Conservation (phyloP, 192 early-diverging fungal genomes). For the Umbelopsis vinacea region DNA sequence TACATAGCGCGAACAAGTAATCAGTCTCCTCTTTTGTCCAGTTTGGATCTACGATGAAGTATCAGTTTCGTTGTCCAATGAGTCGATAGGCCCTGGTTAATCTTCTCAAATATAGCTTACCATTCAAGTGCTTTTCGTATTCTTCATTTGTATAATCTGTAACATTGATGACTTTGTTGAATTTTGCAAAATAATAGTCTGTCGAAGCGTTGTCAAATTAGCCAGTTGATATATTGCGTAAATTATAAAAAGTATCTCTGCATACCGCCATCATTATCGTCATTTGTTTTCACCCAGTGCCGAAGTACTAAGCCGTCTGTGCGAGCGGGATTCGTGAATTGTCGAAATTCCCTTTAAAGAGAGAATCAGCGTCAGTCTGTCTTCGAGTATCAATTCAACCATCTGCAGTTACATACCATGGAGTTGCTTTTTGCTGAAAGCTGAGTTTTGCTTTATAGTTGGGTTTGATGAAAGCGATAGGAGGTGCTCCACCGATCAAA, state of each 20-base stretch:
- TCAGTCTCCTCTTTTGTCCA: slow-evolving; percentile 90
- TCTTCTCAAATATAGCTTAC: slow-evolving; percentile 27
- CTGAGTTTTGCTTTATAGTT: slow-evolving; percentile 75
- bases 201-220: neutral
- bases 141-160: slow-evolving; percentile 82
- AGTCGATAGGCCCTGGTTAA: neutral
- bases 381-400: neutral
- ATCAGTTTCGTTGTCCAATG: neutral
- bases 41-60: slow-evolving; percentile 50
- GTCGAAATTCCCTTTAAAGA: slow-evolving; percentile 59
- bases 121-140: slow-evolving; percentile 73
- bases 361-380: neutral
- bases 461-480: slow-evolving; percentile 62
- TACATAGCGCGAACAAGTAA: slow-evolving; percentile 77
- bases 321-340: slow-evolving; percentile 80
- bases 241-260: neutral
- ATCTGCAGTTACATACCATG: slow-evolving; percentile 52
- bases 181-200: slow-evolving; percentile 80
- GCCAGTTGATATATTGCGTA: neutral
- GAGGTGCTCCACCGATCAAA: slow-evolving; percentile 71
- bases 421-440: slow-evolving; percentile 64
- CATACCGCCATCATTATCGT: slow-evolving; percentile 38
- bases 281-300: slow-evolving; percentile 82
- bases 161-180: slow-evolving; percentile 73
- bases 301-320: slow-evolving; percentile 71